Conservation (phyloP, 129 eudicot species). For the Flaveria brownii region DNA sequence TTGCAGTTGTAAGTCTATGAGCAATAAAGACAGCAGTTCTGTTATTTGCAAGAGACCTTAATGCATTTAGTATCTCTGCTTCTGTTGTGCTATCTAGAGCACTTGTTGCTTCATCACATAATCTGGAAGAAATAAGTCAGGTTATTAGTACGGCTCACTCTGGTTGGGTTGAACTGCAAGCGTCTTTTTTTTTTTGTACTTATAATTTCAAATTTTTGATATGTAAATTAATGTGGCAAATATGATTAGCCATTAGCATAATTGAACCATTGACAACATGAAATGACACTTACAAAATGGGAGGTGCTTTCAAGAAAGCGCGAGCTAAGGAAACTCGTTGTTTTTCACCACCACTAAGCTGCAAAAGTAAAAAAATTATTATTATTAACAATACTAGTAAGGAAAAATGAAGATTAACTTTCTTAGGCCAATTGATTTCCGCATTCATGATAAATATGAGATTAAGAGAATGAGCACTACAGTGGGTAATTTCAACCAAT, state of each 20-base stretch:
- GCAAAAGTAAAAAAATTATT: constrained; percentile 24
- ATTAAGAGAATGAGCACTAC: constrained; percentile 1
- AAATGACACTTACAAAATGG: constrained; percentile 62
- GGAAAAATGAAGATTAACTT: neutral
- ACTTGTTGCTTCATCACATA: constrained; percentile 99
- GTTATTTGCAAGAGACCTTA: constrained; percentile 78
- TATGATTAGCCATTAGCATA: neutral
- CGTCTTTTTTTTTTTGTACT: neutral
- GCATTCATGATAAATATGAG: neutral
- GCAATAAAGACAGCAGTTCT: constrained; percentile 89
- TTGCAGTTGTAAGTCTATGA: constrained; percentile 98
- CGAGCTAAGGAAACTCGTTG: constrained; percentile 96
- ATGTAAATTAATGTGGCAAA: neutral
- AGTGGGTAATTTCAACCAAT: neutral
- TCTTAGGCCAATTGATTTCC: neutral
- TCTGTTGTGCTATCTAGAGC: constrained; percentile 98
- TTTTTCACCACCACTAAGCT: constrained; percentile 99
- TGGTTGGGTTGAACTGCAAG: too few species aligned
- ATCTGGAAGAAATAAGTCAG: constrained; percentile 42
- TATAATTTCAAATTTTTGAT: neutral
- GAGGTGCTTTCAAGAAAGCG: constrained; percentile 88
- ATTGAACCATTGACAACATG: neutral
- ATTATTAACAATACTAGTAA: neutral
- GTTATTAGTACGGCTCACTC: neutral
- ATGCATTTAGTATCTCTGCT: constrained; percentile 81